Conservation (phyloP, 352 stramenopile genomes). For the Globisporangium nagaii region DNA sequence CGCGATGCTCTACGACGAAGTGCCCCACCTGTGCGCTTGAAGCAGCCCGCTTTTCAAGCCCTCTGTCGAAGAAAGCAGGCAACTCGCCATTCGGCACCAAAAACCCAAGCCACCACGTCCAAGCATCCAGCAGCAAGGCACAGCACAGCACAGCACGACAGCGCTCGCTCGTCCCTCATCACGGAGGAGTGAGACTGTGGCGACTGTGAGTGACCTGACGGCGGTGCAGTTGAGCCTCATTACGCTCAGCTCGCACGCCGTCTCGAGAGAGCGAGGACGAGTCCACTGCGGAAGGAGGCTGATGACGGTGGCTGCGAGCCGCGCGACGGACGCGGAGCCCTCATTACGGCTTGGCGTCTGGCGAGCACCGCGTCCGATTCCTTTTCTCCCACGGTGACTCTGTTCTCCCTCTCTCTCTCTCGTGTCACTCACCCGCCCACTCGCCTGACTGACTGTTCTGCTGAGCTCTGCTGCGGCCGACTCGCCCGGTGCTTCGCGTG, state of each 20-base stretch:
- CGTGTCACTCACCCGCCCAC: no score
- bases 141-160: constrained; percentile 34
- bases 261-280: no score
- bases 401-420: not conserved
- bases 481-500: no score
- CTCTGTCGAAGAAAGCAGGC: not conserved
- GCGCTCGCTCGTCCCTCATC: constrained; percentile 19
- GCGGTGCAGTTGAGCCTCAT: constrained; percentile 18
- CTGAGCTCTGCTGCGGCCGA: no score
- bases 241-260: constrained; percentile 12
- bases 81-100: not conserved
- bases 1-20: constrained; percentile 53
- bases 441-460: no score
- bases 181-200: constrained; percentile 14
- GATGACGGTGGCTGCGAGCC: not conserved
- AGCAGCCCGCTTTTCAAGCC: no score
- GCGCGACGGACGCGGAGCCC: constrained; percentile 4
- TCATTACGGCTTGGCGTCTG: constrained; percentile 20
- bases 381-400: not conserved
- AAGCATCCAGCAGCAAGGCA: not conserved
- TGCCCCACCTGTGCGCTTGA: constrained; percentile 31
- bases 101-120: no score
- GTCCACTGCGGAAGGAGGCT: not conserved
- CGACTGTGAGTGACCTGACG: not conserved
- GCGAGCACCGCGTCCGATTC: not conserved